phyloP scores from a whole-genome alignment of 75 land plant species.

The Cryptomeria japonica region DNA sequence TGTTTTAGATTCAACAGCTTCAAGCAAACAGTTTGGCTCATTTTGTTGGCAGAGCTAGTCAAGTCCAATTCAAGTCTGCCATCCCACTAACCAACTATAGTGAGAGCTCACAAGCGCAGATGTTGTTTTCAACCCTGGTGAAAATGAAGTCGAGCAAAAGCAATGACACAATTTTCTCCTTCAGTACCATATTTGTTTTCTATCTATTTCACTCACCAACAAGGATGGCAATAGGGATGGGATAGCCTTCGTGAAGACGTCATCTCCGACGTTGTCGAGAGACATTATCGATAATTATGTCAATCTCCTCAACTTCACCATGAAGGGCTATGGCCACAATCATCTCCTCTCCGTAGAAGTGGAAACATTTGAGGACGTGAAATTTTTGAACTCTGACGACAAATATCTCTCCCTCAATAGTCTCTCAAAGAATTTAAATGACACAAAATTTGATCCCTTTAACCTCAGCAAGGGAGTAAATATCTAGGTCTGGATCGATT shows the following conservation, averaged over 20 bases:
- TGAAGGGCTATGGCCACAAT: slow-evolving; percentile 22
- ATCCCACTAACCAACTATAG: not conserved
- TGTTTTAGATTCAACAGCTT: not conserved
- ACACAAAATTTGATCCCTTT: not conserved
- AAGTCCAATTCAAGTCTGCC: not conserved
- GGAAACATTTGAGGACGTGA: slow-evolving; percentile 24
- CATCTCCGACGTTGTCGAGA: not conserved
- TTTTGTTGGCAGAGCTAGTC: not conserved
- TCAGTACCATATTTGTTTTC: slow-evolving; percentile 21
- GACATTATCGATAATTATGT: not conserved
- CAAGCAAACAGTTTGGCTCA: not conserved
- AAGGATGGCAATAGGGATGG: slow-evolving; percentile 17
- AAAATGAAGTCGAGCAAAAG: not conserved
- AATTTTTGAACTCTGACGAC: slow-evolving; percentile 15
- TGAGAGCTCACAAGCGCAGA: not conserved
- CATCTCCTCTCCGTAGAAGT: slow-evolving; percentile 42
- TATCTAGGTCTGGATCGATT: slow-evolving; percentile 37
- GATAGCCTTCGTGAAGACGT: slow-evolving; percentile 25
- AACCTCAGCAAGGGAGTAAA: slow-evolving; percentile 5
- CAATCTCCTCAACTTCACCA: slow-evolving; percentile 19
- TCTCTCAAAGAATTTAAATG: slow-evolving; percentile 6
- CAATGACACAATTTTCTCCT: not conserved
- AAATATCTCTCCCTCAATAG: slow-evolving; percentile 43
- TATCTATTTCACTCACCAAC: not conserved
- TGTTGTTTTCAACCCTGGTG: not conserved